A percentile compares a stretch with the other conserved stretches of the same genome.
Evolutionary conservation across 1,284 basidiomycete genomes (phyloP).

Genomic region (Microstroma glucosiphilum): DNA sequence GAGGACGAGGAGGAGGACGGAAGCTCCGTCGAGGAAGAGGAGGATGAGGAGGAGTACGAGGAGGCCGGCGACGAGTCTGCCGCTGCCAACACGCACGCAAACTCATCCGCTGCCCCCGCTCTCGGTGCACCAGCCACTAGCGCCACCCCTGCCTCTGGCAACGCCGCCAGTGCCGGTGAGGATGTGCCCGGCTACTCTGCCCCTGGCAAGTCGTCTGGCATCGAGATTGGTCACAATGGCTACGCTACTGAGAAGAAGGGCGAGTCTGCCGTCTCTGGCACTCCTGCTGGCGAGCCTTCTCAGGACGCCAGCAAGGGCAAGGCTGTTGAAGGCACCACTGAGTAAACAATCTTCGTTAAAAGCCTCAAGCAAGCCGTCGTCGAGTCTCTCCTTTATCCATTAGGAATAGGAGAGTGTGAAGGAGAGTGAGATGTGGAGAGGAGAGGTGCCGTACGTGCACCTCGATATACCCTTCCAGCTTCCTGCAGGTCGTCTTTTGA

Average conservation of each 20-base stretch:
- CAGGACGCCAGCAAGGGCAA: background rate
- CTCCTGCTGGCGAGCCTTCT: background rate
- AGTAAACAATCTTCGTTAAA: too few relatives aligned
- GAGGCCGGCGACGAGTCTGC: conserved; percentile 50
- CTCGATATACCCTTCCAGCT: too few relatives aligned
- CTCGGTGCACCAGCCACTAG: conserved; percentile 29
- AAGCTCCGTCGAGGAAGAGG: conserved; percentile 68
- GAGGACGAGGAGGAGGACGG: conserved; percentile 66
- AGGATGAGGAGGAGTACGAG: conserved; percentile 53
- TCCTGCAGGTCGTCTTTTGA: too few relatives aligned
- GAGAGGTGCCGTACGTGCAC: too few relatives aligned
- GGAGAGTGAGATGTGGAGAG: too few relatives aligned
- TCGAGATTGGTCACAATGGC: conserved; percentile 61
- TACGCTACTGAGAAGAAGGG: conserved; percentile 52
- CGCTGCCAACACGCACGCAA: conserved; percentile 11
- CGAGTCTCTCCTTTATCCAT: too few relatives aligned
- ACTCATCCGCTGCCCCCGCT: conserved; percentile 28
- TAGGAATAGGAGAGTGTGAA: too few relatives aligned
- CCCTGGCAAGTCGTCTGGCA: conserved; percentile 48
- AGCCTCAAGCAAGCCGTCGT: too few relatives aligned
- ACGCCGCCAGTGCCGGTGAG: conserved; percentile 27
- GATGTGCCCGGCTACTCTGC: conserved; percentile 51
- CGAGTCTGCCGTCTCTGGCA: conserved; percentile 17
- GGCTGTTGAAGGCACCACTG: background rate
- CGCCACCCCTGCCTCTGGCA: conserved; percentile 34